Evolutionary conservation across 139 green algal species (phyloP).

Genomic region (Picochlorum sp.): DNA sequence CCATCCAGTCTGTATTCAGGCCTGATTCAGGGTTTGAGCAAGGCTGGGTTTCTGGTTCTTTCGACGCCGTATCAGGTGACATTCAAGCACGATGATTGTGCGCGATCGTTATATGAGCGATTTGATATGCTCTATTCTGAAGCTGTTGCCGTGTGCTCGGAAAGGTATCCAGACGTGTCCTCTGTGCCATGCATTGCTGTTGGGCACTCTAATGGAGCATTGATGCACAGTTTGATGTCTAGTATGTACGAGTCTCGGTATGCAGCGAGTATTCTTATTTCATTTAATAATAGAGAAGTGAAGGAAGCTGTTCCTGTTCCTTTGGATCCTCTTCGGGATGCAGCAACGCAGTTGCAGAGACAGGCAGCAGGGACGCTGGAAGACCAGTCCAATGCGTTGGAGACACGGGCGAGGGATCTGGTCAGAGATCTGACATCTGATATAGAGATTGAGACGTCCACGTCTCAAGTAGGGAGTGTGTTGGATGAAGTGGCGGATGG

Average conservation of each 20-base stretch:
- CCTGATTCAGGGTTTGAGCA: constrained; percentile 61
- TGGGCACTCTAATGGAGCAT: constrained; percentile 75
- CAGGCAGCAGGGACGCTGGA: not conserved
- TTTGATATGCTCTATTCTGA: constrained; percentile 47
- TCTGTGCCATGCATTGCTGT: constrained; percentile 68
- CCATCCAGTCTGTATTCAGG: constrained; percentile 63
- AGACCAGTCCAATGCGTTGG: not conserved
- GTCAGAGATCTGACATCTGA: not conserved
- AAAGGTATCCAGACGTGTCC: constrained; percentile 17
- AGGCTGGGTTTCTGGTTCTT: constrained; percentile 36
- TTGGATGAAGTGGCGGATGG: constrained; percentile 70
- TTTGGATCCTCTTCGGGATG: constrained; percentile 49
- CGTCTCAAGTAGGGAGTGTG: constrained; percentile 75
- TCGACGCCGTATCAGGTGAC: constrained; percentile 64
- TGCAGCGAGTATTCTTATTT: constrained; percentile 73
- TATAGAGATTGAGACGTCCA: constrained; percentile 57
- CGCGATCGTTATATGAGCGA: constrained; percentile 52
- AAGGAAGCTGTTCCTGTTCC: constrained; percentile 62
- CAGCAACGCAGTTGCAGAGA: not conserved
- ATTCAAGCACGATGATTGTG: constrained; percentile 79
- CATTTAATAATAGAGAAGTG: constrained; percentile 79
- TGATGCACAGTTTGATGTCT: constrained; percentile 67
- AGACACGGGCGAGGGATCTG: not conserved
- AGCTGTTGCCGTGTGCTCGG: constrained; percentile 9
- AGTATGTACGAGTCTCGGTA: not conserved